These are phyloP conservation scores for Boletus barrowsii DNA, from an alignment of 768 basidiomycete species.

Conservation along the genomic window DNA sequence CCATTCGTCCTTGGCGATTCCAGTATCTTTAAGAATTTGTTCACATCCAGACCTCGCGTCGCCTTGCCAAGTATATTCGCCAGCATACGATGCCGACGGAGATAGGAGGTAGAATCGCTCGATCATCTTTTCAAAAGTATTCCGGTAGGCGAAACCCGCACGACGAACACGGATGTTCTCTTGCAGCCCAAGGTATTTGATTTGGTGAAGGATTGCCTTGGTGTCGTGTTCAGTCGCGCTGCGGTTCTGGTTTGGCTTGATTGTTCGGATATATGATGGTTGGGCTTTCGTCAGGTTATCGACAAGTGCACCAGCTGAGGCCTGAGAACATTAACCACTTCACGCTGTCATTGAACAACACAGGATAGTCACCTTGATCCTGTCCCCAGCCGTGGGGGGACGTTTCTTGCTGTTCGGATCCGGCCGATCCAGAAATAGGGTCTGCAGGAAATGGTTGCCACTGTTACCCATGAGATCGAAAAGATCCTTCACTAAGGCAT, in stretches of 20 bases:
- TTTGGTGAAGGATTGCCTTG: slow-evolving; percentile 96
- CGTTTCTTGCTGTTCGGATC: slow-evolving; percentile 98
- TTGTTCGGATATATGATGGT: slow-evolving; percentile 97
- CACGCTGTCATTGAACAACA: neutral
- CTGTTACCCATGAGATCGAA: slow-evolving; percentile 83
- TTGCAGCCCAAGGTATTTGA: slow-evolving; percentile 97
- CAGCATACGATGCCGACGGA: slow-evolving; percentile 93
- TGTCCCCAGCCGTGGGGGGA: slow-evolving; percentile 95
- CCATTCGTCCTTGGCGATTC: slow-evolving; percentile 97
- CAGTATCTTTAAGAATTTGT: slow-evolving; percentile 90
- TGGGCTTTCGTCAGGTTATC: slow-evolving; percentile 97
- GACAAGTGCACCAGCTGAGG: slow-evolving; percentile 93
- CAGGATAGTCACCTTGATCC: slow-evolving; percentile 72
- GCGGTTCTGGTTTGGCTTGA: slow-evolving; percentile 98
- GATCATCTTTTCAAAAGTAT: slow-evolving; percentile 99
- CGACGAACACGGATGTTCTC: slow-evolving; percentile 97
- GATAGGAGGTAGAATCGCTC: slow-evolving; percentile 97
- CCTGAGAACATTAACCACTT: slow-evolving; percentile 36
- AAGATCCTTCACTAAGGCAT: slow-evolving; percentile 90
- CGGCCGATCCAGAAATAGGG: slow-evolving; percentile 88
- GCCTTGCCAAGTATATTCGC: slow-evolving; percentile 96
- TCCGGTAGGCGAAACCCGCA: slow-evolving; percentile 97
- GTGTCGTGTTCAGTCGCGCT: slow-evolving; percentile 88
- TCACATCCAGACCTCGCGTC: slow-evolving; percentile 89
- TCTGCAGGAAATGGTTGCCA: slow-evolving; percentile 81